Conservation (phyloP, 306 rosid genomes). For the Pyrus betulifolia region DNA sequence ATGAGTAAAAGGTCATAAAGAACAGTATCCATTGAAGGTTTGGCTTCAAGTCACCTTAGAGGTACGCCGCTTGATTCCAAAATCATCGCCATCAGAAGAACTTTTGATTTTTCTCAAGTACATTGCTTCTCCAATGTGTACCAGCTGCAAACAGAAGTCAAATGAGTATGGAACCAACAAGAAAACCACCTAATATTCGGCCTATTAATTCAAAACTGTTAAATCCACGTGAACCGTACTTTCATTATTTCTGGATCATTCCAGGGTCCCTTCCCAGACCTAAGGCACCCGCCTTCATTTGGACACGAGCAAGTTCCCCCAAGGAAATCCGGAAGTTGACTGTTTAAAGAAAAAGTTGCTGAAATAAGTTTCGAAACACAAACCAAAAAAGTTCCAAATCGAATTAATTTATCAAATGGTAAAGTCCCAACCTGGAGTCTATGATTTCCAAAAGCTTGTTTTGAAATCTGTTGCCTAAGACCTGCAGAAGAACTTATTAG, state of each 20-base stretch:
- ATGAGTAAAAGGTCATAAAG: constrained; percentile 13
- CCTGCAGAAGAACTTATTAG: constrained; percentile 43
- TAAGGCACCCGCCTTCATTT: constrained; percentile 81
- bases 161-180: constrained; percentile 13
- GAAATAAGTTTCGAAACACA: constrained; percentile 7
- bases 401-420: not conserved
- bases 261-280: constrained; percentile 96
- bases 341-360: constrained; percentile 26
- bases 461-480: constrained; percentile 66
- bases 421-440: constrained; percentile 69
- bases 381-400: not conserved
- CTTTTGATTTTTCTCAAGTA: constrained; percentile 32
- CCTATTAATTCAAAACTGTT: constrained; percentile 13
- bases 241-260: constrained; percentile 71
- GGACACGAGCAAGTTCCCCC: constrained; percentile 91
- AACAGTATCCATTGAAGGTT: constrained; percentile 10
- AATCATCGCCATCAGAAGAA: constrained; percentile 26
- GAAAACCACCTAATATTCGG: constrained; percentile 2
- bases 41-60: constrained; percentile 39
- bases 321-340: constrained; percentile 90
- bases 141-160: constrained; percentile 48
- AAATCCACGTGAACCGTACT: constrained; percentile 42
- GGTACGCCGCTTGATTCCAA: constrained; percentile 39
- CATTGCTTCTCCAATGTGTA: constrained; percentile 51
- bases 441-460: constrained; percentile 64